These are phyloP conservation scores for Stevia rebaudiana DNA, from an alignment of 140 eudicot species.

Conservation along the genomic window DNA sequence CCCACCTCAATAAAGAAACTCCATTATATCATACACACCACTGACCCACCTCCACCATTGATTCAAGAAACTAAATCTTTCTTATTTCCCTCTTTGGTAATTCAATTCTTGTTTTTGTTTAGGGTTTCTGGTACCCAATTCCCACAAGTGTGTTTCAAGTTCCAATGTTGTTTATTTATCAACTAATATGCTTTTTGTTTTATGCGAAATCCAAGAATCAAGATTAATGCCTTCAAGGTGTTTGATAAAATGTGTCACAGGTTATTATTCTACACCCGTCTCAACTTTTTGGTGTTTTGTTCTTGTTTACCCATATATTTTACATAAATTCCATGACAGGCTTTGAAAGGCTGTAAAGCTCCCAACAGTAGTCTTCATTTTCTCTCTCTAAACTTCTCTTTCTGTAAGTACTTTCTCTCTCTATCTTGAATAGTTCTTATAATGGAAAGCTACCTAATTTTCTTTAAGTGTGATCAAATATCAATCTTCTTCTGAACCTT, in stretches of 20 bases:
- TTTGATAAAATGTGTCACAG: conserved; percentile 25
- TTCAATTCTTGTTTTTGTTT: conserved; percentile 2
- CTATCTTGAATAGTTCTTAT: conserved; percentile 12
- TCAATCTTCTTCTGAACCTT: conserved; percentile 22
- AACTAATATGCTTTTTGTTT: conserved; percentile 4
- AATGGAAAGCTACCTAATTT: conserved; percentile 21
- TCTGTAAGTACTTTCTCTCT: conserved; percentile 37
- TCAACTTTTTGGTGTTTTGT: neutral
- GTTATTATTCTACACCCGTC: no score
- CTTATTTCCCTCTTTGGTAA: conserved; percentile 10
- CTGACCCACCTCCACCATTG: conserved; percentile 24
- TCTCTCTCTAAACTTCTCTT: conserved; percentile 17
- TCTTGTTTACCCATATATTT: conserved; percentile 19
- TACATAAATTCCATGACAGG: conserved; percentile 39
- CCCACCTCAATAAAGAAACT: conserved; percentile 34
- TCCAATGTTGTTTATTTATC: conserved; percentile 23
- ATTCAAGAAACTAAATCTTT: neutral
- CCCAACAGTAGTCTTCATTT: conserved; percentile 3
- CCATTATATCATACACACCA: conserved; percentile 23
- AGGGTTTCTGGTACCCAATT: conserved; percentile 18
- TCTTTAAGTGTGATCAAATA: conserved; percentile 17
- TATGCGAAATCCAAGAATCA: conserved; percentile 7
- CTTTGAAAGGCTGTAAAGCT: conserved; percentile 46
- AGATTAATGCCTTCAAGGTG: conserved; percentile 17
- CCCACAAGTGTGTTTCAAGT: conserved; percentile 20